Evolutionary conservation across 208 protist genomes (phyloP), one percentile per base, ranked within the genome.

Genomic region (Trypanosoma brucei): DNA sequence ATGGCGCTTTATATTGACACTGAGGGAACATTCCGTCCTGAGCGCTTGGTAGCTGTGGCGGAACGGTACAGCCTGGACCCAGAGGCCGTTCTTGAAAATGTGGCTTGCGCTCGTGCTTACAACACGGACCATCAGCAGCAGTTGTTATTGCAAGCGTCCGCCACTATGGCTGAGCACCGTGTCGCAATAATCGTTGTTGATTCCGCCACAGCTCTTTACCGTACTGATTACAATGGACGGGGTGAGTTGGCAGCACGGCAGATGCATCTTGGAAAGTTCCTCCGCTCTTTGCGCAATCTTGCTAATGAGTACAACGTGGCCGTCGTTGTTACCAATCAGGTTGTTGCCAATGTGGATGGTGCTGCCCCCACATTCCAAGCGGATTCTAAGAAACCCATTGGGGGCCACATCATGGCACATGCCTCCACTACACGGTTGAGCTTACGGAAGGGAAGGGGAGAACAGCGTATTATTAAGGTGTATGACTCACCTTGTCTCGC

Each of bases 401-500:
- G 98, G n/a, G 98, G 98, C 7, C 97, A 99, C 79, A 99, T 99
- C 76, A 99, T 99, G 86, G 99, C 98, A 11, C 99, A 99, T 82
- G 98, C 99, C 8, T 99, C 98, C 0, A 99, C 98, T 30, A 99
- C 98, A 5, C 76, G 98, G 7, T 77, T 99, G 34, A 99, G 79
- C 57, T 84, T 99, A 3, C 87, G 98, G 42, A 99, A 99, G 76
- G 98, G 98, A 39, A 86, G 97, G 40, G 98, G 97, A 31, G 98
- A 99, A 76, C 94, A 96, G 48, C 91, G 99, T 66, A 97, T 99
- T 60, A 98, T 98, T 62, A 99, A 99, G 76, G 93, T 99, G 51
- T 99, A 99, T 84, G 99, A 99, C 79, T 99, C 97, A 1, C 99
- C 99, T 3, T 98, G 86, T 71, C 81, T 99, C 13, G 96, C 99